A percentile compares a stretch with the other conserved stretches of the same genome.
Evolutionary conservation across 805 yeast species (phyloP).

Genomic region (Candida lessepsii): DNA sequence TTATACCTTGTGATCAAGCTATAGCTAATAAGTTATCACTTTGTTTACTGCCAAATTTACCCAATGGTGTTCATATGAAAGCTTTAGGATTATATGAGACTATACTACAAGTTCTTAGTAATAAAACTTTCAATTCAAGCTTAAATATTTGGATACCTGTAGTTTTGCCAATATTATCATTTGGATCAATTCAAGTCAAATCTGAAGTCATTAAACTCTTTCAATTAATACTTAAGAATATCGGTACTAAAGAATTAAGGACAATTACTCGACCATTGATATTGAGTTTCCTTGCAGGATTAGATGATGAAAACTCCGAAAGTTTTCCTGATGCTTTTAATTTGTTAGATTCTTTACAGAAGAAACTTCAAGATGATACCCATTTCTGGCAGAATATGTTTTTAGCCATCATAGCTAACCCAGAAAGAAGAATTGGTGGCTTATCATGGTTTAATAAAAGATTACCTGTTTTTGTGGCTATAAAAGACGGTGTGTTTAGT

Average conservation of each 20-base stretch:
- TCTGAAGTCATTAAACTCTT: slow-evolving; percentile 70
- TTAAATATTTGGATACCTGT: slow-evolving; percentile 90
- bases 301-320: slow-evolving; percentile 91
- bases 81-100: slow-evolving; percentile 73
- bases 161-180: slow-evolving; percentile 81
- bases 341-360: slow-evolving; percentile 59
- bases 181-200: slow-evolving; percentile 85
- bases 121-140: slow-evolving; percentile 50
- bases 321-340: slow-evolving; percentile 60
- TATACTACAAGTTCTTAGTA: slow-evolving; percentile 64
- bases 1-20: slow-evolving; percentile 66
- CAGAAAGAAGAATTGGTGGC: slow-evolving; percentile 82
- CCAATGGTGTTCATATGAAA: slow-evolving; percentile 95
- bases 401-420: slow-evolving; percentile 69
- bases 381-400: slow-evolving; percentile 88
- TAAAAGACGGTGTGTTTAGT: slow-evolving; percentile 29
- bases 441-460: slow-evolving; percentile 68
- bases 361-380: slow-evolving; percentile 58
- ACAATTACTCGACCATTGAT: slow-evolving; percentile 66
- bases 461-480: slow-evolving; percentile 58
- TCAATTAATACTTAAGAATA: slow-evolving; percentile 46
- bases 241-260: slow-evolving; percentile 45
- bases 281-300: slow-evolving; percentile 75
- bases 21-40: slow-evolving; percentile 73
- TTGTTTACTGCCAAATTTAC: slow-evolving; percentile 77